Evolutionary conservation across 352 stramenopile species (phyloP).

Genomic region (Phytopythium delawarense): DNA sequence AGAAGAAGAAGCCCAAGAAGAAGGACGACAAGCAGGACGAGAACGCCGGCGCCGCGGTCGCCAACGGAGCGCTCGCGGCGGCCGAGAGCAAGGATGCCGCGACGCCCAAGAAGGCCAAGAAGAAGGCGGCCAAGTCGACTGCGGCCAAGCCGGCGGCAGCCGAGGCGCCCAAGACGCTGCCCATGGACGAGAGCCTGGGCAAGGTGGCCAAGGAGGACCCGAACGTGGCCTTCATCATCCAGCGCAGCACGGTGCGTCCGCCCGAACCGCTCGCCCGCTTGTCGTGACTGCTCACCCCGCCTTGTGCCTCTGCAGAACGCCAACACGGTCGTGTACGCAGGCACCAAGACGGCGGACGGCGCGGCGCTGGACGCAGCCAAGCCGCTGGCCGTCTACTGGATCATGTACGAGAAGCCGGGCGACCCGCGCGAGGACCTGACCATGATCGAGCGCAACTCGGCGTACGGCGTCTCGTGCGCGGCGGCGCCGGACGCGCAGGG

Average conservation of each 20-base stretch:
- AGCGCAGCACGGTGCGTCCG: constrained; percentile 65
- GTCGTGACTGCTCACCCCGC: not conserved
- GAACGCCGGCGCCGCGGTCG: not conserved
- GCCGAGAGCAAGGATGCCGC: constrained; percentile 7
- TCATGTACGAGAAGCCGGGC: constrained; percentile 83
- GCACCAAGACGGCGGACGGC: constrained; percentile 28
- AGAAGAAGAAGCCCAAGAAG: constrained; percentile 43
- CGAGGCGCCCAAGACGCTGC: constrained; percentile 21
- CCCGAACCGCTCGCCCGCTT: not conserved
- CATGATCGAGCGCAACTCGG: constrained; percentile 83
- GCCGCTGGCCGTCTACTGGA: constrained; percentile 79
- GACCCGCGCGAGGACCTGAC: constrained; percentile 73
- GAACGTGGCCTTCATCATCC: constrained; percentile 83
- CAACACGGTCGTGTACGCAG: constrained; percentile 85
- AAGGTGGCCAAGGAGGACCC: constrained; percentile 70
- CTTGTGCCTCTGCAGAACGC: constrained; percentile 43
- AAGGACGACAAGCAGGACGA: constrained; percentile 18
- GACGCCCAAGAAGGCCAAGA: constrained; percentile 22
- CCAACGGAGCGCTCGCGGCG: not conserved
- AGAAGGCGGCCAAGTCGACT: constrained; percentile 29
- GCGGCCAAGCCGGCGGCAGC: not conserved
- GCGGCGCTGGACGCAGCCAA: constrained; percentile 48
- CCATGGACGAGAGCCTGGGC: constrained; percentile 60
- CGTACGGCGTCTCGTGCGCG: constrained; percentile 59
- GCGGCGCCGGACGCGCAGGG: constrained; percentile 29